Conservation (phyloP, 108 stramenopile species). For the Poteriospumella lacustris region DNA sequence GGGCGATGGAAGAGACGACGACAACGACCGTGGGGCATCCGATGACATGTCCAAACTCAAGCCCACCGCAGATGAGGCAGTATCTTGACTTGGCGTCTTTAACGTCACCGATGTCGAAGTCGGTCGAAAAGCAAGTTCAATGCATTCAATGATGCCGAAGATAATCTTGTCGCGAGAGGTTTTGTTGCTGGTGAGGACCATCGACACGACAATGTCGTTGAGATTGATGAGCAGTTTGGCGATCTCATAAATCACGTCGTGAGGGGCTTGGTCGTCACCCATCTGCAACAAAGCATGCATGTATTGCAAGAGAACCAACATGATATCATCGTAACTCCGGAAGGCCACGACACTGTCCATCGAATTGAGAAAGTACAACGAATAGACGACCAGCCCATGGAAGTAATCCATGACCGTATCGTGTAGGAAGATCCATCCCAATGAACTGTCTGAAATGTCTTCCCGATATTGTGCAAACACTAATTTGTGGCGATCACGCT, state of each 20-base stretch:
- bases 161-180: too few relatives aligned
- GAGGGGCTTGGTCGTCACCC: not conserved
- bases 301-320: not conserved
- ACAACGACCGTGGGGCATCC: too few relatives aligned
- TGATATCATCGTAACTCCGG: not conserved
- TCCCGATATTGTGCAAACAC: not conserved
- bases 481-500: not conserved
- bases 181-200: too few relatives aligned
- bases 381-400: conserved; percentile 2
- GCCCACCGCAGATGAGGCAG: too few relatives aligned
- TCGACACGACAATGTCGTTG: not conserved
- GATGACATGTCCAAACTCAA: too few relatives aligned
- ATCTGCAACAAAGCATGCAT: too few relatives aligned
- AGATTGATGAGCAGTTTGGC: not conserved
- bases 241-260: not conserved
- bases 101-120: too few relatives aligned
- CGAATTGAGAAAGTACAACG: not conserved
- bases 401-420: not conserved
- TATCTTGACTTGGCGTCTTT: too few relatives aligned
- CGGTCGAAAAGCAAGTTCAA: too few relatives aligned
- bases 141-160: too few relatives aligned
- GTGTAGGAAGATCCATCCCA: not conserved
- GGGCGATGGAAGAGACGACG: too few relatives aligned
- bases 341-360: not conserved
- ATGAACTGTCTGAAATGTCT: too few relatives aligned